phyloP scores from a whole-genome alignment of 805 yeast genomes.

The Pichia californica region DNA sequence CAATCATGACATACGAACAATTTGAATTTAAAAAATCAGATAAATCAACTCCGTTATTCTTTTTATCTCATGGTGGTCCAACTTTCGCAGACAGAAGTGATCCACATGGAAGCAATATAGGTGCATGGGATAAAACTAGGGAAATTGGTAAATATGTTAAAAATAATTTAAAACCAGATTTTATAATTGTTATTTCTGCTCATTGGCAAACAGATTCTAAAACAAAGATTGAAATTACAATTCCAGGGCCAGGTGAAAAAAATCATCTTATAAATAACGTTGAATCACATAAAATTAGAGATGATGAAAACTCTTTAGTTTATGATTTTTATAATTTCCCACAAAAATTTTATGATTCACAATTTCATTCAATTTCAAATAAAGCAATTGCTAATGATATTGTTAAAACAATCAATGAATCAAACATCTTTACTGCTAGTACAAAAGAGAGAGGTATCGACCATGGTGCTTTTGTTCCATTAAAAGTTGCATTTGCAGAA shows the following conservation, averaged over 20 bases:
- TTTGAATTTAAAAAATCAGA: slow-evolving; percentile 18
- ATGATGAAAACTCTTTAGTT: slow-evolving; percentile 46
- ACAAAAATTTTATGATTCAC: slow-evolving; percentile 50
- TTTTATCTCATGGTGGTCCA: slow-evolving; percentile 80
- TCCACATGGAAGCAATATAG: slow-evolving; percentile 43
- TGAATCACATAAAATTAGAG: slow-evolving; percentile 16
- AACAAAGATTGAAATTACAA: slow-evolving; percentile 41
- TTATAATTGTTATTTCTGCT: slow-evolving; percentile 61
- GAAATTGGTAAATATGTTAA: slow-evolving; percentile 47
- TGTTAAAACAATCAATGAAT: slow-evolving; percentile 31
- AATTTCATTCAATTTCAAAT: slow-evolving; percentile 49
- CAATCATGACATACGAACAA: slow-evolving; percentile 6
- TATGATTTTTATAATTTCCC: slow-evolving; percentile 80
- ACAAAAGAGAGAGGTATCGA: slow-evolving; percentile 61
- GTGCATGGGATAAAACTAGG: slow-evolving; percentile 51
- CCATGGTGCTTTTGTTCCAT: slow-evolving; percentile 82
- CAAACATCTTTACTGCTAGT: slow-evolving; percentile 38
- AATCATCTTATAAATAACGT: slow-evolving; percentile 13
- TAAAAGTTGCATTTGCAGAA: slow-evolving; percentile 59
- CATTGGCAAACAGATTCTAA: slow-evolving; percentile 59
- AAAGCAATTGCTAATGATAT: slow-evolving; percentile 39
- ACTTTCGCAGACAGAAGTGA: slow-evolving; percentile 55
- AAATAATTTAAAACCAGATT: slow-evolving; percentile 51
- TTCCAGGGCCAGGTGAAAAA: slow-evolving; percentile 31
- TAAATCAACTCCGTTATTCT: slow-evolving; percentile 46